These are phyloP conservation scores for Talaromyces sp. DNA, from an alignment of 2,329 filamentous ascomycete genomes.

Conservation along the genomic window DNA sequence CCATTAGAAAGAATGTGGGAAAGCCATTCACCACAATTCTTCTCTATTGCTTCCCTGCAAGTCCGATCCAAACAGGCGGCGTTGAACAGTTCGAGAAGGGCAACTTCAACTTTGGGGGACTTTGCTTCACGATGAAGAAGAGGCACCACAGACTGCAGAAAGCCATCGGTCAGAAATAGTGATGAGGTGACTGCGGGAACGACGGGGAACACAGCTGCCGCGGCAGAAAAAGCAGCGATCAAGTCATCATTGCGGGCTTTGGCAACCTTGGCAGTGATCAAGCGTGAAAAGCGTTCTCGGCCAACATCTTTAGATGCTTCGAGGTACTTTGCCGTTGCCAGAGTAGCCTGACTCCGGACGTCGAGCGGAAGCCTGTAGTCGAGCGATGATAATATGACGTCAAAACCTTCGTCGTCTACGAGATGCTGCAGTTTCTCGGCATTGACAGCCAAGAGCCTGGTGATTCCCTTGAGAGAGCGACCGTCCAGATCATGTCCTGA, in stretches of 20 bases:
- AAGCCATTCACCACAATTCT: slow-evolving; percentile 81
- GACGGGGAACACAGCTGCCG: slow-evolving; percentile 79
- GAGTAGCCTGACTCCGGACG: slow-evolving; percentile 72
- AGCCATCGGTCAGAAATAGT: slow-evolving; percentile 84
- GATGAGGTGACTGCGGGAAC: slow-evolving; percentile 67
- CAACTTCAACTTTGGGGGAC: slow-evolving; percentile 77
- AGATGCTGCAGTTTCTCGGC: slow-evolving; percentile 42
- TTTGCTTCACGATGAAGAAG: slow-evolving; percentile 76
- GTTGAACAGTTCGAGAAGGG: slow-evolving; percentile 82
- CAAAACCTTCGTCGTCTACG: slow-evolving; percentile 66
- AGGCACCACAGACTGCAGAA: slow-evolving; percentile 68
- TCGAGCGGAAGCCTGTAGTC: slow-evolving; percentile 72
- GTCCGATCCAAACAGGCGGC: slow-evolving; percentile 79
- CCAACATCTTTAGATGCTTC: slow-evolving; percentile 69
- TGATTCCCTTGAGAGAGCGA: slow-evolving; percentile 55
- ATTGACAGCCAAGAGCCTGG: slow-evolving; percentile 52
- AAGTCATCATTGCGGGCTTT: slow-evolving; percentile 80
- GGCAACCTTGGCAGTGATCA: slow-evolving; percentile 66
- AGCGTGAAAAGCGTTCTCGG: slow-evolving; percentile 62
- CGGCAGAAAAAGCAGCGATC: slow-evolving; percentile 89
- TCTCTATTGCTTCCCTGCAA: slow-evolving; percentile 77
- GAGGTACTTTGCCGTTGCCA: slow-evolving; percentile 77
- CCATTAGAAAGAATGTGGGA: slow-evolving; percentile 74
- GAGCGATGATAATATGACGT: slow-evolving; percentile 78
- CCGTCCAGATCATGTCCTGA: slow-evolving; percentile 70